These are phyloP conservation scores for Apophysomyces sp. DNA, from an alignment of 371 early-diverging fungal species.

Conservation along the genomic window DNA sequence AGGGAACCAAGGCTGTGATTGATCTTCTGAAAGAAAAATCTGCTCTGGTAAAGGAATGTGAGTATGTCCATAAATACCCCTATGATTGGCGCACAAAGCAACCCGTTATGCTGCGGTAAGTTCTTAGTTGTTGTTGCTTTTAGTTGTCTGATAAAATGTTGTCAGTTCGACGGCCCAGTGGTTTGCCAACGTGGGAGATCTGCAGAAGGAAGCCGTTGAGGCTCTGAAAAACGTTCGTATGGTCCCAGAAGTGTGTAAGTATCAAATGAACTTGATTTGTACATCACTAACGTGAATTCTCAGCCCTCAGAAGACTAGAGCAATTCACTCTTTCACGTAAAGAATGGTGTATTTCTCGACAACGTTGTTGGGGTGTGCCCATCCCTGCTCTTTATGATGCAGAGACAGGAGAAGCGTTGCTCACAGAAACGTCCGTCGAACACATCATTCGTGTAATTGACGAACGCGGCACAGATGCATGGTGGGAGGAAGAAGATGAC, in stretches of 20 bases:
- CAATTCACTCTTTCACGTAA: conserved; percentile 66
- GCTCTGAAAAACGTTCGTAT: conserved; percentile 57
- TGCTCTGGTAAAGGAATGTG: conserved; percentile 40
- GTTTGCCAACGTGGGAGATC: conserved; percentile 75
- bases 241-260: conserved; percentile 63
- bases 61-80: conserved; percentile 80
- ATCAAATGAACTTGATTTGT: not conserved
- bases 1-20: conserved; percentile 66
- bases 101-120: conserved; percentile 75
- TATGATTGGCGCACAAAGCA: conserved; percentile 93
- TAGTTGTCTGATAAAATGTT: not conserved
- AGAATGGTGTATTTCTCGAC: conserved; percentile 95
- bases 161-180: conserved; percentile 83
- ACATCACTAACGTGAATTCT: not conserved
- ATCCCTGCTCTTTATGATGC: conserved; percentile 81
- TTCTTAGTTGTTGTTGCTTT: not conserved
- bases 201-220: conserved; percentile 61
- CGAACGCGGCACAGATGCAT: conserved; percentile 69
- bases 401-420: conserved; percentile 62
- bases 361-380: conserved; percentile 81
- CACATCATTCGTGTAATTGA: conserved; percentile 68
- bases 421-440: conserved; percentile 64
- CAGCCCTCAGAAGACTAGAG: conserved; percentile 56
- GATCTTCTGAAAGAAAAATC: conserved; percentile 42
- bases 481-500: conserved; percentile 79